These are phyloP conservation scores for Jimgerdemannia flammicorona DNA, from an alignment of 192 early-diverging fungal species.

Conservation along the genomic window DNA sequence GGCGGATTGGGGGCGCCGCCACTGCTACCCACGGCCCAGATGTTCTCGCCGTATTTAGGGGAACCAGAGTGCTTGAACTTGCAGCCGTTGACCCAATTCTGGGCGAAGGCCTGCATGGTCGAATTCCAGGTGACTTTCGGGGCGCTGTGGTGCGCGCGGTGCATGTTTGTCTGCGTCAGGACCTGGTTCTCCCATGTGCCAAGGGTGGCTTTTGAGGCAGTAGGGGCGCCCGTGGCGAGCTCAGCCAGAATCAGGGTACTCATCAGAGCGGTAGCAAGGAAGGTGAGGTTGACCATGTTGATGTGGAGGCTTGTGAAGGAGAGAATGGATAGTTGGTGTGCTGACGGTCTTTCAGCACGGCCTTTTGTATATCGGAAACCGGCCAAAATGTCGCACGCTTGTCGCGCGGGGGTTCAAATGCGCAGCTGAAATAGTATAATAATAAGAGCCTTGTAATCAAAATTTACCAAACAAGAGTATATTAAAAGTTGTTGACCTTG, in stretches of 20 bases:
- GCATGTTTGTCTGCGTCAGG: slow-evolving; percentile 34
- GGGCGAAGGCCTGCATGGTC: slow-evolving; percentile 28
- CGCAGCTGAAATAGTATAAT: no score
- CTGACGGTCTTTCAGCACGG: no score
- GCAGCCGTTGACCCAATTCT: slow-evolving; percentile 35
- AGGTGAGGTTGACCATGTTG: background rate
- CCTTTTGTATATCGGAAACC: no score
- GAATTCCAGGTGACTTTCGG: slow-evolving; percentile 33
- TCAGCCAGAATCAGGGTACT: no score
- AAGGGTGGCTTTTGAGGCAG: background rate
- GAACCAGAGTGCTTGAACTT: slow-evolving; percentile 37
- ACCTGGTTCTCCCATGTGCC: slow-evolving; percentile 24
- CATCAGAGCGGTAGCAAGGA: background rate
- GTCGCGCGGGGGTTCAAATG: no score
- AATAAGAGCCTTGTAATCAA: no score
- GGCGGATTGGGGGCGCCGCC: background rate
- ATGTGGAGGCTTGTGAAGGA: no score
- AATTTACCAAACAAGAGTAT: no score
- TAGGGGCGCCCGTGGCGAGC: background rate
- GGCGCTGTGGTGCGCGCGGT: slow-evolving; percentile 33
- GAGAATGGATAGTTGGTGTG: no score
- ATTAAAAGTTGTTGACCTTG: no score
- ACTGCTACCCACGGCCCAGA: background rate
- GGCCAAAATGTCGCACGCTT: no score
- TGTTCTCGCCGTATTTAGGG: slow-evolving; percentile 7